These are phyloP conservation scores for Mycosphaerella sp. DNA, from an alignment of 2,329 filamentous ascomycete species.

Conservation along the genomic window DNA sequence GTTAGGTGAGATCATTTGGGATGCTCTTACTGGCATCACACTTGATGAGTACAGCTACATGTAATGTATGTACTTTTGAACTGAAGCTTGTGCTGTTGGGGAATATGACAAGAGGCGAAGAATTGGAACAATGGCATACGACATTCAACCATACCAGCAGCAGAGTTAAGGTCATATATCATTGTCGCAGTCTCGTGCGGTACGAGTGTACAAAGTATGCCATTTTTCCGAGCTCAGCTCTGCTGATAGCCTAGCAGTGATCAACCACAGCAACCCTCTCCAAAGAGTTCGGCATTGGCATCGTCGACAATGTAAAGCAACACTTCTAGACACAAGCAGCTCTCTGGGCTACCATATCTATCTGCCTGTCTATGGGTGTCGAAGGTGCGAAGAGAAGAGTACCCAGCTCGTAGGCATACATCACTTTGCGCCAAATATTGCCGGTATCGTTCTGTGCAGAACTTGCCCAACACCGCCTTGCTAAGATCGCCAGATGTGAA, in stretches of 20 bases:
- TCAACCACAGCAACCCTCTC: constrained; percentile 31
- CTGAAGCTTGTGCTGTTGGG: constrained; percentile 48
- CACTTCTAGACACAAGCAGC: constrained; percentile 26
- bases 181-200: no score
- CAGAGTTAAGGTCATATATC: no score
- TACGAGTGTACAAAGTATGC: no score
- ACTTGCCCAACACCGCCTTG: constrained; percentile 32
- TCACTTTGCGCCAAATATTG: constrained; percentile 32
- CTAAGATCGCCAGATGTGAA: constrained; percentile 12
- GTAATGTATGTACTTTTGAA: constrained; percentile 54
- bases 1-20: constrained; percentile 21
- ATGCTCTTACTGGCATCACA: constrained; percentile 56
- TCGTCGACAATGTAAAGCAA: constrained; percentile 22
- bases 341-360: constrained; percentile 24
- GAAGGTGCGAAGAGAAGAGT: constrained; percentile 27
- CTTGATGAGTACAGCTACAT: constrained; percentile 57
- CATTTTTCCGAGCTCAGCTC: not conserved
- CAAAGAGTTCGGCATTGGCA: constrained; percentile 30
- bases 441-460: constrained; percentile 32
- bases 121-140: constrained; percentile 13
- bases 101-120: constrained; percentile 52
- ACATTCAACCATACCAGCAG: no score
- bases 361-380: constrained; percentile 28
- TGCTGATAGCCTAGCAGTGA: constrained; percentile 27
- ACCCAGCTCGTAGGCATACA: constrained; percentile 31